Percentiles rank a stretch among this genome's conserved stretches.
phyloP scores from a whole-genome alignment of 2,329 filamentous ascomycete genomes.

The Pyrenophora graminea region DNA sequence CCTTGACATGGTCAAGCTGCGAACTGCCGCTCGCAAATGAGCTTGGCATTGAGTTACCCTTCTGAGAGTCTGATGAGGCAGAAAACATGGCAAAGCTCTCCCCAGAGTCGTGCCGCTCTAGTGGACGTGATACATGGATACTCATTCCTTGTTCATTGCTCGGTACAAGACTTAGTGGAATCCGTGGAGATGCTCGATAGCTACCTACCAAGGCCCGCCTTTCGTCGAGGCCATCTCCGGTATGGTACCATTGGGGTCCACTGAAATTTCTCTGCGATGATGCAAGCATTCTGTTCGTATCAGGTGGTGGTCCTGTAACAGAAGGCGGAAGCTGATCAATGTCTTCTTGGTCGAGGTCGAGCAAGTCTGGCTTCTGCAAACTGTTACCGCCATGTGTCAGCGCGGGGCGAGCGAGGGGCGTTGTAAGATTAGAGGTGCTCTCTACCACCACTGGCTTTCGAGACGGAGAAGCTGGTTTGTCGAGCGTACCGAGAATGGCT shows the following conservation, averaged over 20 bases:
- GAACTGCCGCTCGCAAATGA: constrained; percentile 52
- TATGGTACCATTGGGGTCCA: constrained; percentile 41
- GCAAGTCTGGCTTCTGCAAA: constrained; percentile 26
- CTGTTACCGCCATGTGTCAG: constrained; percentile 10
- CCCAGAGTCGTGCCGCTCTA: constrained; percentile 60
- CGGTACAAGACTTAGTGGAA: constrained; percentile 55
- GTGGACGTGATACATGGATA: constrained; percentile 38
- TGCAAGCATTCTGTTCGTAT: constrained; percentile 16
- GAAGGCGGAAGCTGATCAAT: constrained; percentile 44
- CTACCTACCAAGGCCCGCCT: constrained; percentile 47
- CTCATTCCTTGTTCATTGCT: constrained; percentile 45
- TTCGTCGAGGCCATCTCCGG: constrained; percentile 43
- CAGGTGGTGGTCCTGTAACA: constrained; percentile 30
- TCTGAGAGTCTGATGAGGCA: constrained; percentile 62
- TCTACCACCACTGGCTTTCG: constrained; percentile 46
- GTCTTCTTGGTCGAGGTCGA: constrained; percentile 45
- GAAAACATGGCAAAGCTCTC: constrained; percentile 69
- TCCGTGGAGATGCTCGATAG: constrained; percentile 56
- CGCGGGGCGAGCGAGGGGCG: constrained; percentile 57
- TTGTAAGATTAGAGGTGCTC: constrained; percentile 60
- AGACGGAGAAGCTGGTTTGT: constrained; percentile 32
- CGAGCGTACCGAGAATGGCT: constrained; percentile 38
- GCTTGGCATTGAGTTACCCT: constrained; percentile 56
- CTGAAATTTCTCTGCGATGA: constrained; percentile 27
- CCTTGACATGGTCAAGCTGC: constrained; percentile 29